phyloP scores from a whole-genome alignment of 2,329 filamentous ascomycete species.

The Fusarium mexicanum region DNA sequence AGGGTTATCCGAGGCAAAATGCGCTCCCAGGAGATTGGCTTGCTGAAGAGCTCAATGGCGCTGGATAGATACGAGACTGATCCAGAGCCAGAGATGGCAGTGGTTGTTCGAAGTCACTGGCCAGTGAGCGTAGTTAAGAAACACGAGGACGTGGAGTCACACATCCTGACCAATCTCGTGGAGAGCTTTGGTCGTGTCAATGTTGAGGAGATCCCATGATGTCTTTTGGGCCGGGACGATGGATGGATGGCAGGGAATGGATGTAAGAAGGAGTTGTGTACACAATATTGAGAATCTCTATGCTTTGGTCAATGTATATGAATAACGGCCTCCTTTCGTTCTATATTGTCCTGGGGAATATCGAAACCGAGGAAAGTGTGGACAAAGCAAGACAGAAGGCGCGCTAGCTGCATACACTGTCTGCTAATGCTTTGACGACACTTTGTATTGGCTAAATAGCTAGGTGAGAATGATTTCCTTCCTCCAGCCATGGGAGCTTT shows the following conservation, averaged over 20 bases:
- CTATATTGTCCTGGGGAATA: neutral
- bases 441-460: neutral
- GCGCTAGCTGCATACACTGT: too few species aligned
- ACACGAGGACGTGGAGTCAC: conserved; percentile 39
- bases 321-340: neutral
- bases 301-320: too few species aligned
- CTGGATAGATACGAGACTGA: conserved; percentile 34
- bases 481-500: neutral
- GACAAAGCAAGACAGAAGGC: neutral
- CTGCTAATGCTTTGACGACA: neutral
- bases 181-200: conserved; percentile 23
- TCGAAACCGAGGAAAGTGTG: neutral
- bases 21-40: conserved; percentile 39
- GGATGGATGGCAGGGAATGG: fast-evolving
- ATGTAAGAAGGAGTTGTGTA: neutral
- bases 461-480: too few species aligned
- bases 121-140: conserved; percentile 45
- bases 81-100: conserved; percentile 26
- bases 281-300: neutral
- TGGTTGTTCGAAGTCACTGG: conserved; percentile 45
- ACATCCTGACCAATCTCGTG: conserved; percentile 39
- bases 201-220: neutral
- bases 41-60: conserved; percentile 29
- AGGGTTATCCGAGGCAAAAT: conserved; percentile 48
- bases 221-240: fast-evolving